Percentiles rank a stretch among this genome's conserved stretches.
Evolutionary conservation across 352 stramenopile species (phyloP).

Genomic region (Pythium rishiriense): DNA sequence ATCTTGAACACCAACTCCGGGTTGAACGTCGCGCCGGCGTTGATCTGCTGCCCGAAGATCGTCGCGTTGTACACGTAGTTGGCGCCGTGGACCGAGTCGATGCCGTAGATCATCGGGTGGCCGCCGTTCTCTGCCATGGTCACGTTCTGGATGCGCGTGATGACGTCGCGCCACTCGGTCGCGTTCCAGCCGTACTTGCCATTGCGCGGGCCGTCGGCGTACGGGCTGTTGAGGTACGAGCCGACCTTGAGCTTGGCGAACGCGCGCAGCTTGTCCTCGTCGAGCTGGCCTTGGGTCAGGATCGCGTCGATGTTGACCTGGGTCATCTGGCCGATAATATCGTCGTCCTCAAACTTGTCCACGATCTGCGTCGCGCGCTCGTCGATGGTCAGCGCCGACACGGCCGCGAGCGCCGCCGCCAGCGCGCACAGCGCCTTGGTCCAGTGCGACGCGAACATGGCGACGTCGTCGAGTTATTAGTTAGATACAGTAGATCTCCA

Average conservation of each 20-base stretch:
- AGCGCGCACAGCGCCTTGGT: conserved; percentile 25
- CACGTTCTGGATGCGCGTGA: conserved; percentile 57
- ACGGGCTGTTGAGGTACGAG: conserved; percentile 23
- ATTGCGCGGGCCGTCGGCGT: background rate
- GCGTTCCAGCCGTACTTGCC: conserved; percentile 36
- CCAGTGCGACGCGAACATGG: conserved; percentile 40
- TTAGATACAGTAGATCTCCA: conserved; percentile 4
- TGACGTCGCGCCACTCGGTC: conserved; percentile 48
- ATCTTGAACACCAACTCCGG: conserved; percentile 41
- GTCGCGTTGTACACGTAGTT: conserved; percentile 65
- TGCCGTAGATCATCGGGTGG: conserved; percentile 60
- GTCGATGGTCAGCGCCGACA: background rate
- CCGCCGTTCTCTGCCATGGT: conserved; percentile 38
- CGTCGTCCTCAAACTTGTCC: conserved; percentile 32
- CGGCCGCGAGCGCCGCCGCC: conserved; percentile 27
- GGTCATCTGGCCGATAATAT: conserved; percentile 81
- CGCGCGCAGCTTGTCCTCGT: conserved; percentile 44
- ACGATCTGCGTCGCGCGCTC: conserved; percentile 38
- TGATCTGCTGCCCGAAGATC: conserved; percentile 76
- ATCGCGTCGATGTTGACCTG: conserved; percentile 80
- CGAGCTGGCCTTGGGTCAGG: conserved; percentile 44
- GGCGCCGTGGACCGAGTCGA: conserved; percentile 76
- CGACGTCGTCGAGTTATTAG: too few species aligned
- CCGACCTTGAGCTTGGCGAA: conserved; percentile 66
- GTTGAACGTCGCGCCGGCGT: conserved; percentile 80